Evolutionary conservation across 257 asterid genomes (phyloP).

Genomic region (Solanum medicagineum): DNA sequence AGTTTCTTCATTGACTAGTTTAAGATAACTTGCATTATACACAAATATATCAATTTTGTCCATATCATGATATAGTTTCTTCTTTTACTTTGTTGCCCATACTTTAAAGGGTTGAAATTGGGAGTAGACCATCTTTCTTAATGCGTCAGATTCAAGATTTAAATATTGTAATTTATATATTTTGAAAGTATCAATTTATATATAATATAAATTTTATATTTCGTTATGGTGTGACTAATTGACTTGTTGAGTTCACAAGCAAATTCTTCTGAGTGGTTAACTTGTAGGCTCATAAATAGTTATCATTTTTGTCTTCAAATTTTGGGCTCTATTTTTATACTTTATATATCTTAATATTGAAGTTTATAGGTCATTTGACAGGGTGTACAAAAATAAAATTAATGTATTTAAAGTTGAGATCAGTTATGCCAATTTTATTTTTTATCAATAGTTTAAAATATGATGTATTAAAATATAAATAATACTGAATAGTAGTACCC

Average conservation of each 20-base stretch:
- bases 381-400: too few relatives aligned
- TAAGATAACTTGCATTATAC: background rate
- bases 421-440: too few relatives aligned
- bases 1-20: background rate
- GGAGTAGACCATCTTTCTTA: background rate
- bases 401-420: background rate
- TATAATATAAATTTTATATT: background rate
- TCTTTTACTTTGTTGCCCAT: background rate
- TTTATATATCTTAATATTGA: background rate
- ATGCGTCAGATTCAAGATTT: background rate
- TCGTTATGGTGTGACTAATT: background rate
- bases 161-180: background rate
- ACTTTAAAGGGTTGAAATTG: background rate
- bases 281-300: background rate
- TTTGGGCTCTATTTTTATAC: background rate
- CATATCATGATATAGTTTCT: background rate
- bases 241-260: background rate
- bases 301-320: background rate
- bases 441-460: too few relatives aligned
- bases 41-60: background rate
- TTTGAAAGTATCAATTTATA: background rate
- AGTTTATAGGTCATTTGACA: accelerated
- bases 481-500: too few relatives aligned
- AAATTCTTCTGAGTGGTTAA: background rate
- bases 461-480: too few relatives aligned